Base-by-base conservation (phyloP, 1,284 basidiomycete species). In the Apiotrichum gracile region DNA sequence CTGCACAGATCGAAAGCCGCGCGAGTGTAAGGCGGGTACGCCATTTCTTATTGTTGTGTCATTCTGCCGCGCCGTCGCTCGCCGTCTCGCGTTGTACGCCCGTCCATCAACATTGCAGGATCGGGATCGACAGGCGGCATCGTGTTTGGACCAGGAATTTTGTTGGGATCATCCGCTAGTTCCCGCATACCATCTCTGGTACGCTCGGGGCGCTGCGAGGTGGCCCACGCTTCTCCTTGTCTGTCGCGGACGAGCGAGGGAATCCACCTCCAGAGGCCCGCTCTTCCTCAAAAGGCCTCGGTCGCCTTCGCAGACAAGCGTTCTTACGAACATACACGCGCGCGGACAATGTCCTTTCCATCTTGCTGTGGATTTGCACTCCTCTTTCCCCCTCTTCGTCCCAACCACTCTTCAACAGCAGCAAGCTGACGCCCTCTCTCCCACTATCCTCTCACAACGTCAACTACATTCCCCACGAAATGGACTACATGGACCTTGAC, bases 341-440 rank as follows among this genome's bases (percentile, higher is more conserved):
- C n/a, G n/a, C n/a, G n/a, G n/a, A n/a, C n/a, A n/a, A n/a, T n/a
- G n/a, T n/a, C n/a, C n/a, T 16, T 8, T 5, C 33, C 7, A 14
- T 14, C 29, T 8, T 31, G 29, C 8, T 34, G 33, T 34, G 33
- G 33, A 34, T 16, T 31, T 31, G 14, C 5, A 14, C 13, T 16
- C 33, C 14, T 14, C 33, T 34, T 34, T 14, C 29, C 17, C 14
- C 33, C 13, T 31, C 33, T 14, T 16, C 33, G 13, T 34, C 14
- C 33, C 6, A 8, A 34, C 13, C 13, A 7, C 6, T 34, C 33
- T 10, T 34, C 33, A 34, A 22, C 40, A 26, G 25, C 50, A 47
- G 17, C 38, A 34, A 41, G 49, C 49, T 50, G 41, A 50, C 49
- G 33, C 41, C 39, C 40, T 27, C 4, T 39, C 19, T 22, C 22